phyloP scores from a whole-genome alignment of 345 rosid genomes.

The Ceriops tagal region DNA sequence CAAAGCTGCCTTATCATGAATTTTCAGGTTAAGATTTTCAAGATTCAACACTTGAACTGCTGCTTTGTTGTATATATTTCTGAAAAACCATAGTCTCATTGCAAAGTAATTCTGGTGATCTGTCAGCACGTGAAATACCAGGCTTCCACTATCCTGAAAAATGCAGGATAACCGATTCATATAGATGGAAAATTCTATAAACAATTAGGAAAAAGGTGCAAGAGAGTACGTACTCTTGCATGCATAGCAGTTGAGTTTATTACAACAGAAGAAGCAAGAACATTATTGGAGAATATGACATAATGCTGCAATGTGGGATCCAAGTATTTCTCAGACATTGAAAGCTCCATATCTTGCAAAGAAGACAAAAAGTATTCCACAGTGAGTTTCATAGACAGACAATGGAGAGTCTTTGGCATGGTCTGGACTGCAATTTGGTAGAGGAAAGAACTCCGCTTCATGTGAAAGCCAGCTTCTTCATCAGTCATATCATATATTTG shows the following conservation, averaged over 20 bases:
- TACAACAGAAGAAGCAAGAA: constrained; percentile 34
- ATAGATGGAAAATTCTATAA: constrained; percentile 14
- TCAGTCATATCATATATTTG: constrained; percentile 86
- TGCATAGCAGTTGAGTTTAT: constrained; percentile 30
- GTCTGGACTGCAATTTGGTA: constrained; percentile 35
- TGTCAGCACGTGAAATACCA: constrained; percentile 33
- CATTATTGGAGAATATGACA: constrained; percentile 24
- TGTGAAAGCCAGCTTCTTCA: constrained; percentile 88
- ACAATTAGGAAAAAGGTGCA: constrained; percentile 12
- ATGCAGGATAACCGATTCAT: constrained; percentile 26
- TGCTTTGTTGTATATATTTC: constrained; percentile 22
- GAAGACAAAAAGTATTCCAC: constrained; percentile 30
- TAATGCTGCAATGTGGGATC: constrained; percentile 27
- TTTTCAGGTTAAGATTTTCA: constrained; percentile 31
- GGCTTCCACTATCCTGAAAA: constrained; percentile 75
- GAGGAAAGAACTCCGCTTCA: constrained; percentile 73
- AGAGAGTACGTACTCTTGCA: constrained; percentile 38
- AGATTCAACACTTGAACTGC: constrained; percentile 26
- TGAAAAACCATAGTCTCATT: constrained; percentile 29
- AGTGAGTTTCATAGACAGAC: constrained; percentile 30
- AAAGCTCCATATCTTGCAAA: constrained; percentile 39
- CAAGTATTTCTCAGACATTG: constrained; percentile 46
- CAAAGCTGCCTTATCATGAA: constrained; percentile 38
- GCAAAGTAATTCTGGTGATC: constrained; percentile 31
- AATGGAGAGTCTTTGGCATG: constrained; percentile 35